Evolutionary conservation across 768 basidiomycete species (phyloP).

Genomic region (Kwoniella europaea): DNA sequence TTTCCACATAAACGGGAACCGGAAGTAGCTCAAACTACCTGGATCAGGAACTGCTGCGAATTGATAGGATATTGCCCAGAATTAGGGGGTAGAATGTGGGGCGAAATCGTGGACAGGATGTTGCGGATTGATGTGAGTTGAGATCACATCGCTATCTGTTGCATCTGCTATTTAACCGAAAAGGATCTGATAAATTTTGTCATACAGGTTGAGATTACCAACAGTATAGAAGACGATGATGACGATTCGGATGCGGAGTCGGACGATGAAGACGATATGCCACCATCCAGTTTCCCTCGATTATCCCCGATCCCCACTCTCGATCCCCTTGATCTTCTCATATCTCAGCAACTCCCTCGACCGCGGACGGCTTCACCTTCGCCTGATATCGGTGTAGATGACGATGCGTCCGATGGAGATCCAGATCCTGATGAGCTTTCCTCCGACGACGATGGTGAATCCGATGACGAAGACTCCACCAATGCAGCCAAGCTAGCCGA

Average conservation of each 20-base stretch:
- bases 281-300: constrained; percentile 4
- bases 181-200: neutral
- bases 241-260: constrained; percentile 51
- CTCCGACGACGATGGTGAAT: constrained; percentile 41
- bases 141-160: no score
- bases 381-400: constrained; percentile 76
- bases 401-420: constrained; percentile 67
- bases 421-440: constrained; percentile 51
- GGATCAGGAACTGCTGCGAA: constrained; percentile 84
- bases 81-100: constrained; percentile 76
- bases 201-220: constrained; percentile 88
- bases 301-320: constrained; percentile 60
- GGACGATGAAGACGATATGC: constrained; percentile 44
- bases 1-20: constrained; percentile 94
- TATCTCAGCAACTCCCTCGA: constrained; percentile 51
- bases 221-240: constrained; percentile 87
- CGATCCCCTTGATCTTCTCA: constrained; percentile 75
- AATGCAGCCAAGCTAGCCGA: constrained; percentile 35
- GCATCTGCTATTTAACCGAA: neutral
- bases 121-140: constrained; percentile 88
- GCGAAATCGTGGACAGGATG: constrained; percentile 87
- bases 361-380: constrained; percentile 8
- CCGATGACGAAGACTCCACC: constrained; percentile 43
- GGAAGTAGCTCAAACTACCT: constrained; percentile 78
- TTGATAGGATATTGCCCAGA: constrained; percentile 87